Percentiles rank a stretch among this genome's conserved stretches.
phyloP scores from a whole-genome alignment of 2,329 filamentous ascomycete genomes.

The Aspergillus terreus region DNA sequence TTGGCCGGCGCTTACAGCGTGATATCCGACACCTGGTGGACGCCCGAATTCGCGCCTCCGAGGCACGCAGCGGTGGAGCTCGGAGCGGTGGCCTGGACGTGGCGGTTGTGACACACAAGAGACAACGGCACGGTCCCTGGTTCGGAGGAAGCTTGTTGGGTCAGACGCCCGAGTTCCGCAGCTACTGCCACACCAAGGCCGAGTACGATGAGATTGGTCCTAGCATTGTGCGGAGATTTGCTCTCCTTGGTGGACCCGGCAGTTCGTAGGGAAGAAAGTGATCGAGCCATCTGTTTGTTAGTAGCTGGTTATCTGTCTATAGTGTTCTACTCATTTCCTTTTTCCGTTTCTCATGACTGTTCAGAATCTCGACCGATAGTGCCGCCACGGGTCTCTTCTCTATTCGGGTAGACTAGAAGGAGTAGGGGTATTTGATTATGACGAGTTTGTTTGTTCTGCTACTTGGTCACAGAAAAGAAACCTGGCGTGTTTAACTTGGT shows the following conservation, averaged over 20 bases:
- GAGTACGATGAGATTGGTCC: conserved; percentile 95
- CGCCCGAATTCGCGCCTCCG: conserved; percentile 84
- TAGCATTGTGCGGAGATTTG: conserved; percentile 91
- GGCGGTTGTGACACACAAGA: conserved; percentile 94
- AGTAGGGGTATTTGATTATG: neutral
- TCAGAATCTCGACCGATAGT: neutral
- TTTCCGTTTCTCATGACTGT: conserved; percentile 6
- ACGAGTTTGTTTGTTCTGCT: neutral
- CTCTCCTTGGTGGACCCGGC: conserved; percentile 85
- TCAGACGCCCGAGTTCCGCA: conserved; percentile 96
- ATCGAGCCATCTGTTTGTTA: conserved; percentile 14
- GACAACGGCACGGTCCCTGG: conserved; percentile 96
- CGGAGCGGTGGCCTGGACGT: conserved; percentile 93
- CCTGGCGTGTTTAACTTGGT: neutral
- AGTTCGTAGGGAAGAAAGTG: conserved; percentile 31
- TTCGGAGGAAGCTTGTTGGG: conserved; percentile 95
- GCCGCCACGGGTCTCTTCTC: neutral
- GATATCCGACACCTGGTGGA: conserved; percentile 97
- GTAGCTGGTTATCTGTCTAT: conserved; percentile 24
- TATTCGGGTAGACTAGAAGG: conserved; percentile 4
- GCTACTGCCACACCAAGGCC: conserved; percentile 92
- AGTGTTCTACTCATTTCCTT: conserved; percentile 14
- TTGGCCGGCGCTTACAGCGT: conserved; percentile 89
- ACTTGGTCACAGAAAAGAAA: neutral
- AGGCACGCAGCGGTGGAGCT: conserved; percentile 84